Conservation (phyloP, 176 grass and related monocot genomes). For the Alopecurus myosuroides region DNA sequence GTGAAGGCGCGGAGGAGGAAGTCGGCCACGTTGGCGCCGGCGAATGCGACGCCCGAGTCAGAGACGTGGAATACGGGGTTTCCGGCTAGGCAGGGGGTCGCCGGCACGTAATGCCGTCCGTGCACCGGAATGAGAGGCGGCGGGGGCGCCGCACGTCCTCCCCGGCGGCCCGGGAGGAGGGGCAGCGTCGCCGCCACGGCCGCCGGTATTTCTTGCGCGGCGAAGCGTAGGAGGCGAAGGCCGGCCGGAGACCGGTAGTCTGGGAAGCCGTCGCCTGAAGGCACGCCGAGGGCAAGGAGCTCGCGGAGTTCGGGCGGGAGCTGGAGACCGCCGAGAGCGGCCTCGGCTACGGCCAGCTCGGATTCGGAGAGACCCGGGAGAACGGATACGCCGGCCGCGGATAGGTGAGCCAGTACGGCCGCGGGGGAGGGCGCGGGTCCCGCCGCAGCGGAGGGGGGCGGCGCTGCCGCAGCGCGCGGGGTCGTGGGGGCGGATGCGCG, state of each 20-base stretch:
- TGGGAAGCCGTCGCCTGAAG: slow-evolving; percentile 48
- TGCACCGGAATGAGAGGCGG: slow-evolving; percentile 45
- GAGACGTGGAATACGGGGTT: slow-evolving; percentile 81
- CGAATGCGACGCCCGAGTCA: slow-evolving; percentile 48
- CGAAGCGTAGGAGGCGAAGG: slow-evolving; percentile 42
- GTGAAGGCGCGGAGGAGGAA: slow-evolving; percentile 68
- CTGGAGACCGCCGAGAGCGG: slow-evolving; percentile 45
- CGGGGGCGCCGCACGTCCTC: not conserved
- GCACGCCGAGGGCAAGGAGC: slow-evolving; percentile 54
- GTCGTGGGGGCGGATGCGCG: slow-evolving; percentile 51
- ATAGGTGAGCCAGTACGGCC: slow-evolving; percentile 50
- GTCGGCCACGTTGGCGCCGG: slow-evolving; percentile 49
- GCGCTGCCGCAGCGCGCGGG: slow-evolving; percentile 6
- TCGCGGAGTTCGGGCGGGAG: slow-evolving; percentile 66
- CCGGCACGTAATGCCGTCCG: slow-evolving; percentile 55
- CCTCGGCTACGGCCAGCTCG: slow-evolving; percentile 53
- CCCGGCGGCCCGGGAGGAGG: slow-evolving; percentile 12
- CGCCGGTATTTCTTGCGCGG: slow-evolving; percentile 32
- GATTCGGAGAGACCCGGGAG: slow-evolving; percentile 56
- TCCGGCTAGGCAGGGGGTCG: slow-evolving; percentile 49
- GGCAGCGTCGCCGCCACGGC: slow-evolving; percentile 29
- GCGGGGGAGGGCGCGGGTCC: slow-evolving; percentile 29
- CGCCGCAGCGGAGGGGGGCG: slow-evolving; percentile 1
- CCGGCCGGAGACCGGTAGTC: slow-evolving; percentile 42
- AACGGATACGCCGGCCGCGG: slow-evolving; percentile 30